Evolutionary conservation across 2,329 filamentous ascomycete species (phyloP), one percentile per base, ranked within the genome.

Genomic region (Fusarium praegraminearum): DNA sequence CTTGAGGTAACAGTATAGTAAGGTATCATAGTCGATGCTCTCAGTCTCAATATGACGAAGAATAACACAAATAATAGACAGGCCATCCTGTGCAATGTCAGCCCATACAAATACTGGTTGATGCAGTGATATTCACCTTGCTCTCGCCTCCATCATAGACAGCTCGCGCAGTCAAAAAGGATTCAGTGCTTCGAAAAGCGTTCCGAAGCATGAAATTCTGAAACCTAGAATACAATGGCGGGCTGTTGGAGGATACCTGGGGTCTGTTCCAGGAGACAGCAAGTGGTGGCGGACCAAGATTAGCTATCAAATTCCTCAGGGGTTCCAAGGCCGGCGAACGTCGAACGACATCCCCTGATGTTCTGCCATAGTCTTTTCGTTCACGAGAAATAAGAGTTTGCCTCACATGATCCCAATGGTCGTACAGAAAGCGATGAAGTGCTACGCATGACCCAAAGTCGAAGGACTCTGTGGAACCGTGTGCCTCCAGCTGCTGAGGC

Each of bases 151-250:
- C 90, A 74, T 92, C 90, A 73, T 91, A 92, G 15, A 92, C 87
- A 28, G 89, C 89, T 24, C 89, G 84, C 26, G 87, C 86, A 4
- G 88, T 89, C 24, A 90, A 78, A 62, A 90, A 87, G 4, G 88
- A 90, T 70, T 91, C 90, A 0, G 86, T 87, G 69, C 87, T 88
- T 38, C 87, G 84, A 68, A 90, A 89, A 3, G 89, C 89, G 75
- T 91, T 91, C 20, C 87, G 86, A 46, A 92, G 83, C 90, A 92
- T 92, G 73, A 92, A 92, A 69, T 91, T 88, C 69, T 92, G 90
- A 69, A 92, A 92, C 26, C 89, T 83, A 3, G 89, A 91, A 75
- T 91, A 92, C 9, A 86, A 81, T 1, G 88, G 86, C 7, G 89
- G 89, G 20, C 80, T 86, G 67, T 91, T 92, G 28, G 84, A 77